These are phyloP conservation scores for Gastroboletus turbinatus DNA, from an alignment of 1,284 basidiomycete genomes.

Conservation along the genomic window DNA sequence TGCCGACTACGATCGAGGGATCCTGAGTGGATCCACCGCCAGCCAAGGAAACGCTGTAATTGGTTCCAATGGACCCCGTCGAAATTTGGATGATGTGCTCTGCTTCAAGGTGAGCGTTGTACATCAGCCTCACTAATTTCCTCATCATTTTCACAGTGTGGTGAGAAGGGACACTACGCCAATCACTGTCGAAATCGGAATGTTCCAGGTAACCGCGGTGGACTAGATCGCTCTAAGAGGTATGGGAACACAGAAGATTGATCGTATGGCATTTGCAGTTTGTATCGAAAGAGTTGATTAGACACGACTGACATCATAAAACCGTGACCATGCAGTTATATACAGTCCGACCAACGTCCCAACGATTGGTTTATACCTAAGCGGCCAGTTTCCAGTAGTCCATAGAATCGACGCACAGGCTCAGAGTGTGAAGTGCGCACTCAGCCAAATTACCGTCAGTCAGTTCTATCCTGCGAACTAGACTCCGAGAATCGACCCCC, in stretches of 20 bases:
- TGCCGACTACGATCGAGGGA: slow-evolving; percentile 72
- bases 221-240: slow-evolving; percentile 50
- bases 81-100: slow-evolving; percentile 83
- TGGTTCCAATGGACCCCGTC: slow-evolving; percentile 46
- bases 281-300: not conserved
- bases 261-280: slow-evolving; percentile 1
- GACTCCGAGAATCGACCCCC: too few species aligned
- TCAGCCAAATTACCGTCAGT: too few species aligned
- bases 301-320: not conserved
- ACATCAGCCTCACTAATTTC: slow-evolving; percentile 9
- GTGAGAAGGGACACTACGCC: slow-evolving; percentile 92
- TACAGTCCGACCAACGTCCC: not conserved
- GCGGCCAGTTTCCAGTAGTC: too few species aligned
- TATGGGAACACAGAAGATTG: slow-evolving; percentile 37
- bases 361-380: not conserved
- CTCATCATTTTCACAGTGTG: slow-evolving; percentile 53
- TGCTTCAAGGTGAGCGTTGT: slow-evolving; percentile 76
- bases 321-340: not conserved
- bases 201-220: slow-evolving; percentile 78
- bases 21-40: slow-evolving; percentile 26
- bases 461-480: too few species aligned
- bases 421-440: not conserved
- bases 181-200: slow-evolving; percentile 88
- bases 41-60: slow-evolving; percentile 16
- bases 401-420: too few species aligned